Percentiles rank a stretch among this genome's conserved stretches.
Evolutionary conservation across 495 filamentous ascomycete genomes (phyloP).

Genomic region (Penicillium waksmanii): DNA sequence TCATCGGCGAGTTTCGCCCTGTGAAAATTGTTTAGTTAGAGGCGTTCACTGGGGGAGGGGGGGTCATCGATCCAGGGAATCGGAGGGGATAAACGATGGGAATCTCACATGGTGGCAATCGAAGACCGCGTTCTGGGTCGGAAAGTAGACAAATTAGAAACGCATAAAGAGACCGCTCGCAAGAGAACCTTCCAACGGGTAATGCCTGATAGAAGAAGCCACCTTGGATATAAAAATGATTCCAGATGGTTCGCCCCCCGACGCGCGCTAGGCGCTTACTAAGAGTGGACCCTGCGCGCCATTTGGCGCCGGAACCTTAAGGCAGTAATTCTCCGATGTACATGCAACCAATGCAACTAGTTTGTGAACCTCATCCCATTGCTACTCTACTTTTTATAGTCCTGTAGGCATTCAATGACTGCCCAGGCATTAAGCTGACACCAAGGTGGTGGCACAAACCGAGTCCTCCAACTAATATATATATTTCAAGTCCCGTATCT

Average conservation of each 20-base stretch:
- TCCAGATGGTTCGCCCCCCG: slow-evolving; percentile 44
- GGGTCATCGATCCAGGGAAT: slow-evolving; percentile 20
- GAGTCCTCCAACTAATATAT: too few relatives aligned
- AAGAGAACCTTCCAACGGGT: slow-evolving; percentile 19
- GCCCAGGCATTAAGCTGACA: too few relatives aligned
- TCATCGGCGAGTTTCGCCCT: slow-evolving; percentile 86
- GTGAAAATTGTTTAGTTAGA: slow-evolving; percentile 25
- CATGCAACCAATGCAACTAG: background rate
- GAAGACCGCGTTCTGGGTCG: slow-evolving; percentile 43
- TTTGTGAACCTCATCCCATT: background rate
- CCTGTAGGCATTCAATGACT: too few relatives aligned
- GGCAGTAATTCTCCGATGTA: background rate
- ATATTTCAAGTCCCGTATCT: too few relatives aligned
- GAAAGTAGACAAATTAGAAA: slow-evolving; percentile 29
- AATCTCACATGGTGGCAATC: slow-evolving; percentile 44
- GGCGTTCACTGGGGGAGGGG: background rate
- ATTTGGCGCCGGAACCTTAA: background rate
- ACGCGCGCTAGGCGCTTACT: slow-evolving; percentile 25
- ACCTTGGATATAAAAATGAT: slow-evolving; percentile 43
- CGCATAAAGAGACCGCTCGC: slow-evolving; percentile 32
- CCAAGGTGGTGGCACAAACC: too few relatives aligned
- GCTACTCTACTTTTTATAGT: too few relatives aligned
- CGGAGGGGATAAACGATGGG: slow-evolving; percentile 8
- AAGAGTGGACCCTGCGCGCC: slow-evolving; percentile 7
- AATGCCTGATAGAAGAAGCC: slow-evolving; percentile 43